A percentile compares a stretch with the other conserved stretches of the same genome.
Conservation (phyloP, 2,329 filamentous ascomycete genomes). For the Penicillium expansum region DNA sequence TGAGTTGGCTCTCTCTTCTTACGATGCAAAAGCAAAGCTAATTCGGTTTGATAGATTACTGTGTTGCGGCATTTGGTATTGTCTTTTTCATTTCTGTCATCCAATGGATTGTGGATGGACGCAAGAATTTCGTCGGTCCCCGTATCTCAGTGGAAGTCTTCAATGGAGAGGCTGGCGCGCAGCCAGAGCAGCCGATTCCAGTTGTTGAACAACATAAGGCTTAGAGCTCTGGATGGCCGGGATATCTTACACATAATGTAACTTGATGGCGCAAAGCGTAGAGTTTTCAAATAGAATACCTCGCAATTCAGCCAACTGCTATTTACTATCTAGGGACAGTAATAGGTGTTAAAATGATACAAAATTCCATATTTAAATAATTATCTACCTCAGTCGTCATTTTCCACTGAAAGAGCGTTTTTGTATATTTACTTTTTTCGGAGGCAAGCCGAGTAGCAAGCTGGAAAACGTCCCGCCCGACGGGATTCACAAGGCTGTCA, state of each 20-base stretch:
- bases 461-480: too few species aligned
- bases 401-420: too few species aligned
- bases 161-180: slow-evolving; percentile 21
- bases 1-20: slow-evolving; percentile 32
- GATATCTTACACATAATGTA: background rate
- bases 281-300: background rate
- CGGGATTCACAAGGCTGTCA: background rate
- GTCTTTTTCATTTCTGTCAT: slow-evolving; percentile 56
- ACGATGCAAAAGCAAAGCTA: background rate
- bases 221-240: background rate
- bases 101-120: slow-evolving; percentile 60
- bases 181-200: slow-evolving; percentile 19
- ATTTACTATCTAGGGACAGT: background rate
- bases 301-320: background rate
- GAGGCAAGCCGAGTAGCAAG: too few species aligned
- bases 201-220: slow-evolving; percentile 17
- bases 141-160: slow-evolving; percentile 44
- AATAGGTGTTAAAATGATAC: background rate
- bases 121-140: slow-evolving; percentile 59
- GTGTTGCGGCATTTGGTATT: slow-evolving; percentile 55
- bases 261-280: background rate
- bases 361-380: background rate
- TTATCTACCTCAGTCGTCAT: too few species aligned
- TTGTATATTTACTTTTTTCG: background rate
- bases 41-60: slow-evolving; percentile 36